Evolutionary conservation across 306 rosid genomes (phyloP).

Genomic region (Gynostemma pentaphyllum): DNA sequence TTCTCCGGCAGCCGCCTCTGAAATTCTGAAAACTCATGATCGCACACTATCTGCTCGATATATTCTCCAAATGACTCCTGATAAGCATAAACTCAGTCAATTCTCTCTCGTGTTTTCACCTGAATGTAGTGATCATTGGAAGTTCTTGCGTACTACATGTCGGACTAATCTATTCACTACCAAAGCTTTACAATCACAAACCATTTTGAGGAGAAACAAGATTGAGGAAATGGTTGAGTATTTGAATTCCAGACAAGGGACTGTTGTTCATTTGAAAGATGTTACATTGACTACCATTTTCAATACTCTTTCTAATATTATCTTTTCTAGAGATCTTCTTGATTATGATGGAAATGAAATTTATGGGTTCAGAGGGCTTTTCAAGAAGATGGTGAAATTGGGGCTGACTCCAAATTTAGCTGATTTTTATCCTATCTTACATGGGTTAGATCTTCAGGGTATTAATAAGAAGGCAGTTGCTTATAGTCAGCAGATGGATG

Average conservation of each 20-base stretch:
- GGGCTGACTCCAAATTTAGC: slow-evolving; percentile 1
- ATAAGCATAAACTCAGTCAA: neutral
- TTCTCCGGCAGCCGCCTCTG: slow-evolving; percentile 7
- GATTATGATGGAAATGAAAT: slow-evolving; percentile 6
- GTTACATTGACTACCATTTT: neutral
- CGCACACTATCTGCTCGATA: slow-evolving; percentile 2
- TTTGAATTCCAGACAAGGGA: neutral
- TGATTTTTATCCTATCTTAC: neutral
- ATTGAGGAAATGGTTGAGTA: slow-evolving; percentile 1
- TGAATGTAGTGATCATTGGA: slow-evolving; percentile 9
- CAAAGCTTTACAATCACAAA: slow-evolving; percentile 1
- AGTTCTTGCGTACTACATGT: slow-evolving; percentile 1
- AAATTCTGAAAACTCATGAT: slow-evolving; percentile 13
- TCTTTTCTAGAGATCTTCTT: slow-evolving; percentile 5
- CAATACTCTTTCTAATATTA: neutral
- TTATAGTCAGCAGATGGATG: neutral
- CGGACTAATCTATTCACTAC: neutral
- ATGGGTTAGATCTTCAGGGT: slow-evolving; percentile 4
- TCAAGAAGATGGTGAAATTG: neutral
- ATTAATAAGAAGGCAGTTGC: neutral
- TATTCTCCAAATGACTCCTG: neutral
- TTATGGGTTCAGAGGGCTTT: neutral
- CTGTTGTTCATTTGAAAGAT: neutral
- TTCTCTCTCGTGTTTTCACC: neutral
- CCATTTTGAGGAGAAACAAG: slow-evolving; percentile 3